Evolutionary conservation across 208 protist genomes (phyloP).

Genomic region (Trypanosoma vivax): DNA sequence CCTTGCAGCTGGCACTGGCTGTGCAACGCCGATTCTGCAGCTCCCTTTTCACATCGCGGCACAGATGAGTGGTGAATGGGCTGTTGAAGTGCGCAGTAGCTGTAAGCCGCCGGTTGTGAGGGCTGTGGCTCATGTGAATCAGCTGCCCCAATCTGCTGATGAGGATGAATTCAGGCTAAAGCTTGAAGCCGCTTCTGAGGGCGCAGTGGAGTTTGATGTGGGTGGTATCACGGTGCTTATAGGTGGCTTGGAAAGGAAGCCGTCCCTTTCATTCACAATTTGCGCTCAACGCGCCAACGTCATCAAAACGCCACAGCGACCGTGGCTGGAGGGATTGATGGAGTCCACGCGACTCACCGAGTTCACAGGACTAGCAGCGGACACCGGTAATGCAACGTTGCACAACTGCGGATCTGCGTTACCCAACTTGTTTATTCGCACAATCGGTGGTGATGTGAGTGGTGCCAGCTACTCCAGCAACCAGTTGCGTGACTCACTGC

Average conservation of each 20-base stretch:
- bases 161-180: background rate
- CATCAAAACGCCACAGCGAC: conserved; percentile 37
- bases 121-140: no score
- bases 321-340: conserved; percentile 23
- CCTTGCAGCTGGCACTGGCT: background rate
- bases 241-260: background rate
- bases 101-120: conserved; percentile 18
- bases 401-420: conserved; percentile 15
- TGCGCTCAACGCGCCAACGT: conserved; percentile 46
- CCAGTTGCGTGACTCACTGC: conserved; percentile 34
- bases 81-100: conserved; percentile 42
- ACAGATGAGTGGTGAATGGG: conserved; percentile 51
- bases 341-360: conserved; percentile 35
- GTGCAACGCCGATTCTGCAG: conserved; percentile 16
- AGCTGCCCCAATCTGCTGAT: no score
- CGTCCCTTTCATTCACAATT: conserved; percentile 24
- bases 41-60: conserved; percentile 38
- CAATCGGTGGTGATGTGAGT: conserved; percentile 24
- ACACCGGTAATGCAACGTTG: background rate
- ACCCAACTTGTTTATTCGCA: conserved; percentile 36
- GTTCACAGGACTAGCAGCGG: conserved; percentile 28
- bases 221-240: conserved; percentile 26
- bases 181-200: conserved; percentile 12
- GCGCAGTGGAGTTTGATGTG: conserved; percentile 17
- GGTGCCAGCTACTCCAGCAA: conserved; percentile 15